Conservation (phyloP, 495 filamentous ascomycete species). For the Trichoderma erinaceum region DNA sequence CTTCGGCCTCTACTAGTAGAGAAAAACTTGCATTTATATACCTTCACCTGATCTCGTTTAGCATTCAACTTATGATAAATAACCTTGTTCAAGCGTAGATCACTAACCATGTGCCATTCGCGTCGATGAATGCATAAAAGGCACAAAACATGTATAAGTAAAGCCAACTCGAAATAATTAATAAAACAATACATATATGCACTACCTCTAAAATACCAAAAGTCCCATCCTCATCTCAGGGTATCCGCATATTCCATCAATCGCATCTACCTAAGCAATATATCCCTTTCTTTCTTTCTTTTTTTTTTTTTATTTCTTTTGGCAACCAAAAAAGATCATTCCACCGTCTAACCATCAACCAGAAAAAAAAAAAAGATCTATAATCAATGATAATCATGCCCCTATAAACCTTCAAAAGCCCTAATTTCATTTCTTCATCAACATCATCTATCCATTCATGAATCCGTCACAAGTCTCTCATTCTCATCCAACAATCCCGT, state of each 20-base stretch:
- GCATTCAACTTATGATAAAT: no score
- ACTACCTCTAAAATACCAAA: not conserved
- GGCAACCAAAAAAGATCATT: no score
- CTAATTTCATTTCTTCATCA: not conserved
- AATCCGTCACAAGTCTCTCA: slow-evolving; percentile 81
- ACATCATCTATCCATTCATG: slow-evolving; percentile 18
- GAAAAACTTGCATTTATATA: not conserved
- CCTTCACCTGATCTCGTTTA: not conserved
- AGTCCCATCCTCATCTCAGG: not conserved
- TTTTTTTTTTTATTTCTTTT: no score
- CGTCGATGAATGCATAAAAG: not conserved
- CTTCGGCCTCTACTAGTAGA: not conserved
- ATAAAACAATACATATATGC: not conserved
- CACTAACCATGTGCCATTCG: not conserved
- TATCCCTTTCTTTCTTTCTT: not conserved
- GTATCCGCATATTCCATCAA: slow-evolving; percentile 1
- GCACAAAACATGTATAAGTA: not conserved
- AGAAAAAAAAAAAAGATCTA: no score
- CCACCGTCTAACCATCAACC: no score
- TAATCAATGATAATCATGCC: no score
- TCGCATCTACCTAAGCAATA: not conserved
- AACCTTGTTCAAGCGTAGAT: no score
- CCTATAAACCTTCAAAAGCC: not conserved
- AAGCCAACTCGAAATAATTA: not conserved
- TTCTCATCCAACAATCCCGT: slow-evolving; percentile 86